Base-by-base conservation (phyloP, 2,329 filamentous ascomycete species). In the Chrysosporium keratinophilum region DNA sequence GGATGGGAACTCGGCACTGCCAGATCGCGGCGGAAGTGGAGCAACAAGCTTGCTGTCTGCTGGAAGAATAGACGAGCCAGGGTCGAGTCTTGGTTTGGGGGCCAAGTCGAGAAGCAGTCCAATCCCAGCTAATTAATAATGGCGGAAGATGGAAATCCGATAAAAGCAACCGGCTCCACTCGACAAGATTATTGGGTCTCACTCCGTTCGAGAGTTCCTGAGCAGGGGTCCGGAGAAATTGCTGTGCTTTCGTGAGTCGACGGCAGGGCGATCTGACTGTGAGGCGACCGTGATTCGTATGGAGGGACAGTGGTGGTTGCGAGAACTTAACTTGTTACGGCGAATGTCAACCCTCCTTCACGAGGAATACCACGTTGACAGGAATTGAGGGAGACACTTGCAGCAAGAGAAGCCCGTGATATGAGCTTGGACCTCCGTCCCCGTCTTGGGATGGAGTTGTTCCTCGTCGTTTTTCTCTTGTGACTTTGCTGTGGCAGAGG, bases 21-120 rank as follows among this genome's bases (percentile, higher is more conserved):
- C 33, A 52, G 50, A 52, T 45, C 50, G 50, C 50, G 34, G 50
- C 42, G 50, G 23, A 40, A 46, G 50, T 45, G 41, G 50, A 45
- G 49, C 15, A 51, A 31, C 6, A 37, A 51, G 50, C 50, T 52
- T 28, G 41, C n/a, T 33, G 42, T 46, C 41, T 52, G 19, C 34
- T 46, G 35, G 50, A 34, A 34, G 19, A 46, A 40, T 5, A 52
- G 31, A 20, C 49, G 42, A 46, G 40, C 50, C 41, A 52, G 50
- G 50, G 19, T 52, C 42, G 42, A 33, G 50, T 33, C 50, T 52
- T 52, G 50, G 42, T 40, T 52, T 52, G 41, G 50, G 50, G 50
- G 50, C 50, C 50, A 52, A 52, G 50, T 52, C 50, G 9, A 15
- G 42, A 20, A n/a, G 17, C 42, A 45, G 42, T 39, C 28, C 33